phyloP scores from a whole-genome alignment of 805 yeast species.

The Cyberlindnera petersonii region DNA sequence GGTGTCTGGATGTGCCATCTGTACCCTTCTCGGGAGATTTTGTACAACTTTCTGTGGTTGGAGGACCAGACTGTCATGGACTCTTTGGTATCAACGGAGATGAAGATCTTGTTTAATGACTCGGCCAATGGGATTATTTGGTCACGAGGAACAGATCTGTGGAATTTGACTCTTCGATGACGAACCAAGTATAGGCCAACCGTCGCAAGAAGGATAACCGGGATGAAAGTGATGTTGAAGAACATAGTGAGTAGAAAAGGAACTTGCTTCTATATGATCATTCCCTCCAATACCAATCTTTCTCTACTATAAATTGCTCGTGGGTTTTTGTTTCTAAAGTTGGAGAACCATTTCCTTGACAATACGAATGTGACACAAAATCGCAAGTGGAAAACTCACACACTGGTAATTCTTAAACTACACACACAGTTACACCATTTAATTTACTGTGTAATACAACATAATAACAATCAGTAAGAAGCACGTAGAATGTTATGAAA shows the following conservation, averaged over 20 bases:
- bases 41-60: conserved; percentile 13
- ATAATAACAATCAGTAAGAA: too few relatives aligned
- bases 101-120: conserved; percentile 5
- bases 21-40: conserved; percentile 10
- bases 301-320: too few relatives aligned
- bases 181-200: neutral
- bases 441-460: too few relatives aligned
- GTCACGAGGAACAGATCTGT: conserved; percentile 5
- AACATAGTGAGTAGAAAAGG: too few relatives aligned
- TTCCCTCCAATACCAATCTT: too few relatives aligned
- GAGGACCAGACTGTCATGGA: conserved; percentile 8
- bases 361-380: neutral
- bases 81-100: conserved; percentile 7
- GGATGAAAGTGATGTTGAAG: neutral
- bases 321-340: neutral
- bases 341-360: neutral
- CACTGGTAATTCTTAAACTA: too few relatives aligned
- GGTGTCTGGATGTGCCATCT: conserved; percentile 19
- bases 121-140: conserved; percentile 13
- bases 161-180: conserved; percentile 3
- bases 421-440: too few relatives aligned
- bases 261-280: too few relatives aligned
- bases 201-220: neutral
- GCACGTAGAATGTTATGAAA: too few relatives aligned
- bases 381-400: too few relatives aligned